Percentiles rank a stretch among this genome's conserved stretches.
These are phyloP conservation scores for Phytophthora megakarya DNA, from an alignment of 352 stramenopile genomes.

Conservation along the genomic window DNA sequence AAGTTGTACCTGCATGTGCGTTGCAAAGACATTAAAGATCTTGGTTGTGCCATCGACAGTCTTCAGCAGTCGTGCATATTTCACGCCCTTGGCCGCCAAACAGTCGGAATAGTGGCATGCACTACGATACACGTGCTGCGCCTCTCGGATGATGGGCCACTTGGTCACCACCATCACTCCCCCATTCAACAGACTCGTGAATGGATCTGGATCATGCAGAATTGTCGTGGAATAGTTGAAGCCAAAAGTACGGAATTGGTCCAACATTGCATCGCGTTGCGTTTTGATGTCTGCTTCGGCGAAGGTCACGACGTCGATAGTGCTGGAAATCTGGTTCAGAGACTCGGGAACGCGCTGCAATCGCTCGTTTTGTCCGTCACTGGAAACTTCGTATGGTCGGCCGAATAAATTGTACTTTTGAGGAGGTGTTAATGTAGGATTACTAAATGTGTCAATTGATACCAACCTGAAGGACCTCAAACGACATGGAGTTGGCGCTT, in stretches of 20 bases:
- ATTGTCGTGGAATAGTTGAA: conserved; percentile 73
- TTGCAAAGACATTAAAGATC: conserved; percentile 86
- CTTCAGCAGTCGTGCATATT: conserved; percentile 81
- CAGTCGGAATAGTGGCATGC: conserved; percentile 87
- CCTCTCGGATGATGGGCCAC: conserved; percentile 79
- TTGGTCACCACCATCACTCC: conserved; percentile 83
- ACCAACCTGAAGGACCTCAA: conserved; percentile 64
- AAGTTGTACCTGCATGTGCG: conserved; percentile 74
- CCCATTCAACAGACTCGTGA: conserved; percentile 82
- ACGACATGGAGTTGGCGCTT: conserved; percentile 37
- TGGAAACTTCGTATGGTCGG: conserved; percentile 66
- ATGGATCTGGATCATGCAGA: conserved; percentile 77
- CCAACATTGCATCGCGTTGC: conserved; percentile 66
- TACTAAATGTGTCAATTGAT: conserved; percentile 1
- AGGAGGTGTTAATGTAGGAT: background rate
- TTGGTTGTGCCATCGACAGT: conserved; percentile 53
- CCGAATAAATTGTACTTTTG: conserved; percentile 85
- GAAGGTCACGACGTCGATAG: conserved; percentile 82
- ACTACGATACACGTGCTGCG: conserved; percentile 76
- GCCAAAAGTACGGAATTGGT: conserved; percentile 54
- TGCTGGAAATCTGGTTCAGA: conserved; percentile 42
- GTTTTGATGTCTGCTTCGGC: conserved; percentile 61
- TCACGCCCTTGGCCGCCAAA: conserved; percentile 82
- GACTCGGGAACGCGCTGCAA: conserved; percentile 64
- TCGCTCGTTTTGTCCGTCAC: conserved; percentile 71